Evolutionary conservation across 2,329 filamentous ascomycete species (phyloP).

Genomic region (Chaetomium globosum): DNA sequence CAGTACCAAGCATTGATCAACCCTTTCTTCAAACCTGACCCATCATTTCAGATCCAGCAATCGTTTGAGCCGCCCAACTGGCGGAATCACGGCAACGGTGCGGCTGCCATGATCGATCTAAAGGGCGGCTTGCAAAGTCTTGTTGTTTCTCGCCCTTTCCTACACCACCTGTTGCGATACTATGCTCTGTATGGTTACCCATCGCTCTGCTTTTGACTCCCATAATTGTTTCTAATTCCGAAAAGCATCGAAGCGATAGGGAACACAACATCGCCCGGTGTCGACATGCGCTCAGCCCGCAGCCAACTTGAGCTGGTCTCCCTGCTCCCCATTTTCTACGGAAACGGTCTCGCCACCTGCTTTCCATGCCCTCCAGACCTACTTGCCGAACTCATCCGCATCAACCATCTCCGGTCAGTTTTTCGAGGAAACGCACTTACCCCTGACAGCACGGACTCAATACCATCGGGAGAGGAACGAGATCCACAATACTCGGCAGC

Average conservation of each 20-base stretch:
- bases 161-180: slow-evolving; percentile 17
- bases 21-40: neutral
- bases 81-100: slow-evolving; percentile 15
- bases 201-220: neutral
- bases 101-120: slow-evolving; percentile 10
- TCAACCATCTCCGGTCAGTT: slow-evolving; percentile 22
- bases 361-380: slow-evolving; percentile 23
- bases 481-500: slow-evolving; percentile 1
- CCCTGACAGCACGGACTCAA: neutral
- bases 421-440: neutral
- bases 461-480: neutral
- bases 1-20: neutral
- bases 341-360: slow-evolving; percentile 20
- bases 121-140: slow-evolving; percentile 9
- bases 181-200: slow-evolving; percentile 10
- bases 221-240: neutral
- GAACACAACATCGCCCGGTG: slow-evolving; percentile 10
- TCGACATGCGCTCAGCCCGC: neutral
- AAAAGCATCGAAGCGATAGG: slow-evolving; percentile 16
- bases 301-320: slow-evolving; percentile 16
- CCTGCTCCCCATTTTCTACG: slow-evolving; percentile 19
- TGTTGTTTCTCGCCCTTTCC: slow-evolving; percentile 4
- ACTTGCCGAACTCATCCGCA: slow-evolving; percentile 20
- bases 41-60: slow-evolving; percentile 4
- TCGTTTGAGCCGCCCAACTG: slow-evolving; percentile 14